Evolutionary conservation across 768 basidiomycete genomes (phyloP).

Genomic region (Suillus plorans): DNA sequence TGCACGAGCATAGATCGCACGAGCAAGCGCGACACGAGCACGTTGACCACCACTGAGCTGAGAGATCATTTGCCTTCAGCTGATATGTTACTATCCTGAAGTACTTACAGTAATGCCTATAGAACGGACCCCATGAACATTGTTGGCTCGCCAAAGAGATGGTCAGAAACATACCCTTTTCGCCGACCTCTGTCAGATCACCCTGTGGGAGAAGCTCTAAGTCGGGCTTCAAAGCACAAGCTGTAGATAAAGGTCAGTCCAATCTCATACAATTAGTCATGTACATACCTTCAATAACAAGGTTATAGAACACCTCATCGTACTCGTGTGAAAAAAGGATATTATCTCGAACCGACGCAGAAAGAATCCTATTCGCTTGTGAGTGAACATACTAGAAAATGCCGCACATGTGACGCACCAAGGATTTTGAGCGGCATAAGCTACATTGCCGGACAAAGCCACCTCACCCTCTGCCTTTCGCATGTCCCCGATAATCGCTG

Average conservation of each 20-base stretch:
- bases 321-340: slow-evolving; percentile 90
- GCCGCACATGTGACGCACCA: slow-evolving; percentile 49
- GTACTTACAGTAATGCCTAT: slow-evolving; percentile 56
- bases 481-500: slow-evolving; percentile 90
- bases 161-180: slow-evolving; percentile 55
- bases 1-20: slow-evolving; percentile 89
- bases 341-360: slow-evolving; percentile 84
- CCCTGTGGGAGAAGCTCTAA: slow-evolving; percentile 77
- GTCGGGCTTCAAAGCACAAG: slow-evolving; percentile 85
- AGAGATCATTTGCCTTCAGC: slow-evolving; percentile 15
- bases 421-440: slow-evolving; percentile 86
- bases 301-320: slow-evolving; percentile 79
- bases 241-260: slow-evolving; percentile 30
- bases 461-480: slow-evolving; percentile 71
- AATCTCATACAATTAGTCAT: neutral
- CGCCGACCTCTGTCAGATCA: slow-evolving; percentile 83
- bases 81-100: slow-evolving; percentile 2
- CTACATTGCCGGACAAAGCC: slow-evolving; percentile 62
- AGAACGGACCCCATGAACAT: neutral
- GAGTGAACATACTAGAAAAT: neutral
- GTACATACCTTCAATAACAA: slow-evolving; percentile 70
- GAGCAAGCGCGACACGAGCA: slow-evolving; percentile 79
- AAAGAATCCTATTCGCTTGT: slow-evolving; percentile 64
- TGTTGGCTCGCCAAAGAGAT: neutral
- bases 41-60: slow-evolving; percentile 84